phyloP scores from a whole-genome alignment of 441 rosid genomes.

The Gossypium aridum region DNA sequence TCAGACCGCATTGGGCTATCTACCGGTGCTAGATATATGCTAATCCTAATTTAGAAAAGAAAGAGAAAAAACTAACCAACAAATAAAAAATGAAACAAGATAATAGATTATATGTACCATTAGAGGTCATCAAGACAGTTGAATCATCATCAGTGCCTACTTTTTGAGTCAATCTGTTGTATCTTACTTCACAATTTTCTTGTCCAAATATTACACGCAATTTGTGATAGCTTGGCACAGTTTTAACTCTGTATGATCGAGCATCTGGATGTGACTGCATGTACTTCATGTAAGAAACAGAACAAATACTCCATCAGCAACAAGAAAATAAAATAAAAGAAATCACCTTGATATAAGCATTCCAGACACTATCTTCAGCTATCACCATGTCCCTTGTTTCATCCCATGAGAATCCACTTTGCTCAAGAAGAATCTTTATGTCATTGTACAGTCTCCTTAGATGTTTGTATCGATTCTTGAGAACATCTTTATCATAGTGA shows the following conservation, averaged over 20 bases:
- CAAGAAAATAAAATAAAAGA: conserved; percentile 4
- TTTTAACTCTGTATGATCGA: conserved; percentile 80
- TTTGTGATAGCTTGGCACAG: conserved; percentile 70
- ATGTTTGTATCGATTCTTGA: conserved; percentile 84
- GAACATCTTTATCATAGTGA: conserved; percentile 61
- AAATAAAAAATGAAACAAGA: neutral
- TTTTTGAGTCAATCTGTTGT: conserved; percentile 58
- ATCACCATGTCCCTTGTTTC: conserved; percentile 65
- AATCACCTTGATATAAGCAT: conserved; percentile 59
- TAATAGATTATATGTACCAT: conserved; percentile 37
- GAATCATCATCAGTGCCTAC: conserved; percentile 29
- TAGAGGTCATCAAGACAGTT: conserved; percentile 27
- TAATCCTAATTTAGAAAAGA: neutral
- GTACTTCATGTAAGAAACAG: conserved; percentile 18
- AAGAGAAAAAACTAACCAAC: neutral
- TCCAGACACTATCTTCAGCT: conserved; percentile 76
- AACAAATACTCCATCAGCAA: conserved; percentile 9
- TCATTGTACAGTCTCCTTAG: conserved; percentile 74
- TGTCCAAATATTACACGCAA: conserved; percentile 65
- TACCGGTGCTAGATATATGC: neutral
- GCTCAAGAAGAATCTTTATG: conserved; percentile 56
- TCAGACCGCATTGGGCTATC: neutral
- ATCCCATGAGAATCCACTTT: conserved; percentile 79
- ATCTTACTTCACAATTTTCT: conserved; percentile 58
- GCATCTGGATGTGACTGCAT: conserved; percentile 85